These are phyloP conservation scores for Cystoisospora suis DNA, from an alignment of 169 alveolate species.

Conservation along the genomic window DNA sequence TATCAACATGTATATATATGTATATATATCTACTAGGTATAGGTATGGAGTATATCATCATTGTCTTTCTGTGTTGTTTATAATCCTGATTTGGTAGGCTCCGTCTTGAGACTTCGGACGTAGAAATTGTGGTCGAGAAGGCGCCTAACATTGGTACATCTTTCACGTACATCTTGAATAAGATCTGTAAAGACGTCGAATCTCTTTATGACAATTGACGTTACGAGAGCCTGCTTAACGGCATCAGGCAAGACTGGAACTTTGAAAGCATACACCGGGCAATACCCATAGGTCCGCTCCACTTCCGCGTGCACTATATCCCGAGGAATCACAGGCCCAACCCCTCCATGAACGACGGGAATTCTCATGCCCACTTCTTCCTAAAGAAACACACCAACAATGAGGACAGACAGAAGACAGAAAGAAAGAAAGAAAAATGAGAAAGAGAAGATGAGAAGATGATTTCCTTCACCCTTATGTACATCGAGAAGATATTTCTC, in stretches of 20 bases:
- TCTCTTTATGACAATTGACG: constrained; percentile 73
- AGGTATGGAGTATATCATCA: too few relatives aligned
- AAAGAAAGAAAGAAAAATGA: background rate
- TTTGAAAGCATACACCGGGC: constrained; percentile 86
- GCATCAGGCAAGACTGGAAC: constrained; percentile 83
- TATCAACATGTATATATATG: too few relatives aligned
- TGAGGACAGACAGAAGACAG: constrained; percentile 36
- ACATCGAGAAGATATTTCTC: too few relatives aligned
- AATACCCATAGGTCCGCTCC: constrained; percentile 76
- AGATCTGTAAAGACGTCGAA: constrained; percentile 83
- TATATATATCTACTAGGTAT: too few relatives aligned
- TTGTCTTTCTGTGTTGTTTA: background rate
- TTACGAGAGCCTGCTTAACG: constrained; percentile 80
- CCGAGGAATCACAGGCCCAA: constrained; percentile 80
- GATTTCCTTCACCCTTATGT: too few relatives aligned
- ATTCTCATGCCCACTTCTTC: constrained; percentile 72
- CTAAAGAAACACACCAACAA: constrained; percentile 26
- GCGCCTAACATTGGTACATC: constrained; percentile 41
- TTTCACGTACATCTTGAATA: constrained; percentile 76
- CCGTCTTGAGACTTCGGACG: constrained; percentile 51
- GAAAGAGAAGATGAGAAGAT: too few relatives aligned
- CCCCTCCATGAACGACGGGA: constrained; percentile 86
- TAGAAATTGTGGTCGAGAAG: constrained; percentile 52
- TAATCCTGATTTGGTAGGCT: constrained; percentile 59
- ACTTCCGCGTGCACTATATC: constrained; percentile 88